Base-by-base conservation (phyloP, 352 stramenopile genomes). In the Pelagophyceae sp. region DNA sequence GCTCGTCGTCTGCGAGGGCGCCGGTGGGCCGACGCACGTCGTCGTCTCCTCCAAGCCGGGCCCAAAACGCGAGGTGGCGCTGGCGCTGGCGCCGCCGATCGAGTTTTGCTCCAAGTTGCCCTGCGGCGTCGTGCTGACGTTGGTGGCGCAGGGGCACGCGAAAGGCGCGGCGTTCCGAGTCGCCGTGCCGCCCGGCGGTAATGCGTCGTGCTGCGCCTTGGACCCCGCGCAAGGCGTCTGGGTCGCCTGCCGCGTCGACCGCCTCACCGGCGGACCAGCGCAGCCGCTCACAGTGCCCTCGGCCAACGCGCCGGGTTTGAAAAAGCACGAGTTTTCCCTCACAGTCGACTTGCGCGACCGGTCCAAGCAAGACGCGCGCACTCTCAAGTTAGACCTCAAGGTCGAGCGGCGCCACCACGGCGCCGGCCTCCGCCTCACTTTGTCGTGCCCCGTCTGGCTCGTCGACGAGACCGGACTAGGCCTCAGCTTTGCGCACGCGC, bases 91-190 rank as follows among this genome's bases (percentile, higher is more conserved):
- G 11, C 31, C 63, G 63, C 63, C 63, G 6, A 32, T 72, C 29
- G n/a, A 11, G 6, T n/a, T 72, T n/a, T 5, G 29, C 29, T 33
- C 15, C 63, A 11, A 29, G 63, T 6, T 72, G 63, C 63, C 63
- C 6, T 72, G 63, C 63, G 63, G 63, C 63, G 63, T 72, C 19
- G 11, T 72, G 5, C 29, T 72, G 63, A 72, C 31, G 63, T 17
- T 72, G 29, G 17, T 33, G 58, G 63, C n/a, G 6, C 3, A 6
- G 35, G 6, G 29, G 6, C 6, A 29, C 29, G n/a, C n/a, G n/a
- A n/a, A n/a, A n/a, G n/a, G n/a, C n/a, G 58, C 6, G 15, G 63
- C 37, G 63, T 17, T 15, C 29, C 63, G 63, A 5, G 6, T 38
- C 35, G 29, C 29, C 63, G 63, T 72, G 31, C 29, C 6, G 6